These are phyloP conservation scores for Flaveria sonorensis DNA, from an alignment of 129 eudicot genomes.

Conservation along the genomic window DNA sequence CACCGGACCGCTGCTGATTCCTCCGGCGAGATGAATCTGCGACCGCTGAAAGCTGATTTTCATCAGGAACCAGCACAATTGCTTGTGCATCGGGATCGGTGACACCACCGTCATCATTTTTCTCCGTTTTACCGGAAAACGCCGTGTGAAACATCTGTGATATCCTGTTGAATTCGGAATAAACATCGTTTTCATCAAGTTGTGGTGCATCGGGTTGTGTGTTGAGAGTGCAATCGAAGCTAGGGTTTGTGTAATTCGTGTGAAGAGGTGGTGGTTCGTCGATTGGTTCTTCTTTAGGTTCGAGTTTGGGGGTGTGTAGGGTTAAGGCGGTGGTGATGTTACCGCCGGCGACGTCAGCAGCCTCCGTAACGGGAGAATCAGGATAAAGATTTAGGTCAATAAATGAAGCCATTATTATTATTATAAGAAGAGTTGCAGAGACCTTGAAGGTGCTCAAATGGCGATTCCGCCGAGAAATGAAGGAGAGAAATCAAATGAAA, in stretches of 20 bases:
- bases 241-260: slow-evolving; percentile 18
- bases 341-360: slow-evolving; percentile 19
- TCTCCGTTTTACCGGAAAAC: slow-evolving; percentile 31
- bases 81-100: slow-evolving; percentile 46
- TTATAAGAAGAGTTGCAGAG: no score
- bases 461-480: no score
- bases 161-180: slow-evolving; percentile 46
- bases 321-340: slow-evolving; percentile 16
- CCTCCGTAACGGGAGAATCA: slow-evolving; percentile 30
- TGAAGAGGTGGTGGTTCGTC: slow-evolving; percentile 36
- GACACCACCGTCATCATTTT: neutral
- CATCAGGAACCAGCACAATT: slow-evolving; percentile 39
- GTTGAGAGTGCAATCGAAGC: slow-evolving; percentile 30
- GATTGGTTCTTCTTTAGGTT: slow-evolving; percentile 63
- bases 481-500: no score
- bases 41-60: slow-evolving; percentile 26
- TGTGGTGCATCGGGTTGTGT: slow-evolving; percentile 15
- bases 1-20: slow-evolving; percentile 49
- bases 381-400: slow-evolving; percentile 52
- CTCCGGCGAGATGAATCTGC: slow-evolving; percentile 38
- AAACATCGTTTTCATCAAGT: slow-evolving; percentile 23
- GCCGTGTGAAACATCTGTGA: slow-evolving; percentile 51
- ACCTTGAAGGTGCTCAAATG: no score
- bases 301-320: slow-evolving; percentile 47
- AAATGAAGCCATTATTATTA: slow-evolving; percentile 44